Evolutionary conservation across 148 eudicot species (phyloP).

Genomic region (Camellia sinensis): DNA sequence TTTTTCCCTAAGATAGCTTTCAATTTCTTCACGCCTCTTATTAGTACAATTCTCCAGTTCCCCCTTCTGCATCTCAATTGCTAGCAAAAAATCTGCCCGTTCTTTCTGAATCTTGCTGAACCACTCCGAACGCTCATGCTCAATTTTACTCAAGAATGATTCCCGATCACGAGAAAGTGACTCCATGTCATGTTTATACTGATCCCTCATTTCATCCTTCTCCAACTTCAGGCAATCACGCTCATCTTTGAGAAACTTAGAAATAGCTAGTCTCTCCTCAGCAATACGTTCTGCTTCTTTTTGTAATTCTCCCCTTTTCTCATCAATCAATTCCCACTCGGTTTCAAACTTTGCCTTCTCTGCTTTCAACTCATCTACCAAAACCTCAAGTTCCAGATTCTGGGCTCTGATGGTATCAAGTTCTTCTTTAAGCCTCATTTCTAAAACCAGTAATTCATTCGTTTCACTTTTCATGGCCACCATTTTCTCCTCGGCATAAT

Average conservation of each 20-base stretch:
- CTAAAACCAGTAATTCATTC: slow-evolving; percentile 58
- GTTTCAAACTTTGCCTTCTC: slow-evolving; percentile 84
- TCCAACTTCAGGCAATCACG: slow-evolving; percentile 72
- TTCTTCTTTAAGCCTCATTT: slow-evolving; percentile 80
- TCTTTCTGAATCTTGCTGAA: slow-evolving; percentile 82
- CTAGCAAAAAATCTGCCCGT: slow-evolving; percentile 65
- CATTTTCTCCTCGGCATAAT: slow-evolving; percentile 54
- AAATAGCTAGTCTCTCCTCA: slow-evolving; percentile 54
- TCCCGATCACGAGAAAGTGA: slow-evolving; percentile 75
- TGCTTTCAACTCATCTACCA: slow-evolving; percentile 68
- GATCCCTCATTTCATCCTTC: slow-evolving; percentile 66
- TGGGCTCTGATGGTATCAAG: slow-evolving; percentile 75
- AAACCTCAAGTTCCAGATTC: slow-evolving; percentile 68
- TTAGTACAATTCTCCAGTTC: slow-evolving; percentile 69
- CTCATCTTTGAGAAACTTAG: slow-evolving; percentile 67
- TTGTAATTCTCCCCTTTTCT: slow-evolving; percentile 67
- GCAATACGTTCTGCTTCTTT: slow-evolving; percentile 72
- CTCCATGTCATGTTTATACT: slow-evolving; percentile 60
- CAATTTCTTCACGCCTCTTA: slow-evolving; percentile 85
- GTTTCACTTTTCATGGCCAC: slow-evolving; percentile 75
- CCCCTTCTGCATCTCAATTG: slow-evolving; percentile 69
- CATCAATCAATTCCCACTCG: slow-evolving; percentile 89
- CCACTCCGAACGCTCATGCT: slow-evolving; percentile 75
- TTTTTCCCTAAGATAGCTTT: slow-evolving; percentile 65
- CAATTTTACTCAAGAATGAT: slow-evolving; percentile 60